These are phyloP conservation scores for Gracilaria domingensis DNA, from an alignment of 23 red algal genomes.

Conservation along the genomic window DNA sequence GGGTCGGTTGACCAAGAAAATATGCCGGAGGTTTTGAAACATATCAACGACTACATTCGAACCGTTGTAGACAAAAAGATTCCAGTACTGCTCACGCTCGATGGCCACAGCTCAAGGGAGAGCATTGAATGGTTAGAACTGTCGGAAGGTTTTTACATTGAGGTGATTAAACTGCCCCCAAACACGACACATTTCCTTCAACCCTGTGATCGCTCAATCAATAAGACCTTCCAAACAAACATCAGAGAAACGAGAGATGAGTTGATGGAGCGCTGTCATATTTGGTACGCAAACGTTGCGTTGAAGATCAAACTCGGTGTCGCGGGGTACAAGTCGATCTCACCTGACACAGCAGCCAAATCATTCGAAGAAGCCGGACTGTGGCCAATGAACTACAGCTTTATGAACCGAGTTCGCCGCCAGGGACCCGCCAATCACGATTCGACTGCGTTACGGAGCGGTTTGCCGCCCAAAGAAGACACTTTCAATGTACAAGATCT, in stretches of 20 bases:
- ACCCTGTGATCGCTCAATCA: not conserved
- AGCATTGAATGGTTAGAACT: not conserved
- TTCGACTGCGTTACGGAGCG: not conserved
- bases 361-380: constrained; percentile 8
- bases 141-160: not conserved
- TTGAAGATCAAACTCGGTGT: not conserved
- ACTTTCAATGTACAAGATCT: not conserved
- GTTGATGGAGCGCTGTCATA: not conserved
- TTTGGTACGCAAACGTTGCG: not conserved
- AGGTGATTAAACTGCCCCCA: not conserved
- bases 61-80: not conserved
- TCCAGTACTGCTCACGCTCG: not conserved
- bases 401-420: not conserved
- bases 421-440: not conserved
- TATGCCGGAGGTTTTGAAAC: not conserved
- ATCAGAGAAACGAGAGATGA: not conserved
- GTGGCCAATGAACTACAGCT: not conserved
- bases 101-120: not conserved
- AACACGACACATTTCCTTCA: constrained; percentile 3
- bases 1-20: constrained; percentile 8
- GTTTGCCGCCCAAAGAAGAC: not conserved
- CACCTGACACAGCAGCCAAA: not conserved
- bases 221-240: not conserved
- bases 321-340: not conserved
- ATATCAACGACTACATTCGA: not conserved